Evolutionary conservation across 331 rosid species (phyloP).

Genomic region (Phaseolus coccineus): DNA sequence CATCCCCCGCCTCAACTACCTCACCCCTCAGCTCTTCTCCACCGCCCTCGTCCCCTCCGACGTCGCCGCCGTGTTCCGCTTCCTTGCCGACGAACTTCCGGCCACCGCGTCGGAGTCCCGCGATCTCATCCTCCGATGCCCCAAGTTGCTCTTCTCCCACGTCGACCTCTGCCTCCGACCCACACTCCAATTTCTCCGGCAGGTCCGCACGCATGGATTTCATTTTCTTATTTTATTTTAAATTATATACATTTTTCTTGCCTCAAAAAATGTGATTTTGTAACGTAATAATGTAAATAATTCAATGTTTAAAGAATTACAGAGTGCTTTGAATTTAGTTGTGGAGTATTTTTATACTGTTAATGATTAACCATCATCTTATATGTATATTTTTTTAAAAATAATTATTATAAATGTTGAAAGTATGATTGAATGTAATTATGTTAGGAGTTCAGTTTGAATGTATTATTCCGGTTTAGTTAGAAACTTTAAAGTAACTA

Average conservation of each 20-base stretch:
- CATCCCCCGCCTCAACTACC: constrained; percentile 58
- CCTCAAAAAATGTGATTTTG: too few species aligned
- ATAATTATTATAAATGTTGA: too few species aligned
- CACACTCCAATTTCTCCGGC: constrained; percentile 60
- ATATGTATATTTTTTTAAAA: too few species aligned
- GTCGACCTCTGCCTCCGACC: constrained; percentile 75
- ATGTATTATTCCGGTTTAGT: too few species aligned
- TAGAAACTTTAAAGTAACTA: too few species aligned
- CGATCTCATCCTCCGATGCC: constrained; percentile 73
- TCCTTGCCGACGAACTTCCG: constrained; percentile 56
- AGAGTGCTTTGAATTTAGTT: too few species aligned
- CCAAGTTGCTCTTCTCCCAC: constrained; percentile 66
- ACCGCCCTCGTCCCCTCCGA: constrained; percentile 51
- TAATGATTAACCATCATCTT: too few species aligned
- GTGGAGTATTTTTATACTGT: too few species aligned
- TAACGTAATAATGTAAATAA: too few species aligned
- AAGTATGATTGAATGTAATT: too few species aligned
- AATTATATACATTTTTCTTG: neutral
- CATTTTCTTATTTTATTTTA: neutral
- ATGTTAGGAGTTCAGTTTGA: too few species aligned
- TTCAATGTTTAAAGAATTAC: too few species aligned
- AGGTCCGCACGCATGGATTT: constrained; percentile 18
- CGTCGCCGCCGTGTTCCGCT: constrained; percentile 64
- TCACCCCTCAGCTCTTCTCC: constrained; percentile 71
- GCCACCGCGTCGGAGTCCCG: constrained; percentile 54